Base-by-base conservation (phyloP, 306 rosid species). In the Cajanus cajan region DNA sequence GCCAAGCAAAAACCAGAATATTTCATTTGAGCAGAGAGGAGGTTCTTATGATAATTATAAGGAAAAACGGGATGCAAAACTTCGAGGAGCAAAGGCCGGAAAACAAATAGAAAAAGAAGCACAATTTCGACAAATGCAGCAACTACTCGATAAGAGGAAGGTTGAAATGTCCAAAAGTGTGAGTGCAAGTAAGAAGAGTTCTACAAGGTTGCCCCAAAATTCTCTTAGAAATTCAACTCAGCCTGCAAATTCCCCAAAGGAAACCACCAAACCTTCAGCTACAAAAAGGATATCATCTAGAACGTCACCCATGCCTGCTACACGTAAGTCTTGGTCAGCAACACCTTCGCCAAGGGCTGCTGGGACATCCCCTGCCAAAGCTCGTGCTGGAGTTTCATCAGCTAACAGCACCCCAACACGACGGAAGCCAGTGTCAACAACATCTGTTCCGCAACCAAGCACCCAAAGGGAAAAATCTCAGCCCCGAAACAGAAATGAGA, bases 251-350 rank as follows among this genome's bases (percentile, higher is more conserved):
- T 81, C 90, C 66, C 86, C 85, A 45, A 87, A 83, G 83, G 97
- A 91, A 80, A 80, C 82, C 63, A 73, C 85, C 2, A 90, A 90
- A 75, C 85, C 96, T 59, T 73, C 86, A 51, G 80, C 64, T 70
- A 51, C 84, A 1, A 91, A 87, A 81, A 92, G 82, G 84, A 63
- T 59, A 39, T 61, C 82, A 36, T 86, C 98, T 58, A 92, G 76
- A 89, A 67, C 87, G 11, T 73, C 94, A 67, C 77, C 91, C 24
- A 11, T 91, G 85, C 92, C 95, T 87, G 89, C 90, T 69, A 87
- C 90, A 25, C 98, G 96, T 1, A 95, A 92, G 85, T 91, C 98
- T 7, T 95, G 98, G 98, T 91, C 94, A 52, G 83, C 96, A 71
- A 85, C 96, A 64, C 92, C 97, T 48, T 90, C 90, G 13, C 87